Evolutionary conservation across 257 asterid species (phyloP).

Genomic region (Solanum lignicaule): DNA sequence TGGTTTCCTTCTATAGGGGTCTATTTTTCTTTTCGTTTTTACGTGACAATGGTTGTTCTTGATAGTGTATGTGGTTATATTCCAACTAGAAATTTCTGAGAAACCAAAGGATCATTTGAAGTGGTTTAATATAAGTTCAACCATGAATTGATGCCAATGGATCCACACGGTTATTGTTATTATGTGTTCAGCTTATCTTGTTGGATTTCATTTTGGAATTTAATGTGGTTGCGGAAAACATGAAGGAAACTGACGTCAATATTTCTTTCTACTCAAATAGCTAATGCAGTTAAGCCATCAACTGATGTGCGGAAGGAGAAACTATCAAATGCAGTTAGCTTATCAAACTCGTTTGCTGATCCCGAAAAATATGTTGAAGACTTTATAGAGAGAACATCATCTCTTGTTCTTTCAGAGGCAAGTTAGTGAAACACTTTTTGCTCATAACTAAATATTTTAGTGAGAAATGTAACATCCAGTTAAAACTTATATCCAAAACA

Average conservation of each 20-base stretch:
- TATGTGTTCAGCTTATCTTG: background rate
- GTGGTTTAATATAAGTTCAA: background rate
- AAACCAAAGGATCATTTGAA: background rate
- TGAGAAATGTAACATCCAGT: slow-evolving; percentile 2
- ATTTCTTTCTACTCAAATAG: background rate
- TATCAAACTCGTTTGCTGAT: slow-evolving; percentile 34
- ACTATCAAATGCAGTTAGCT: slow-evolving; percentile 13
- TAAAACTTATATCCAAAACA: background rate
- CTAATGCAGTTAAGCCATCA: slow-evolving; percentile 34
- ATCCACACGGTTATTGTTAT: background rate
- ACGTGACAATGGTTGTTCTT: background rate
- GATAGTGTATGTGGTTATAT: background rate
- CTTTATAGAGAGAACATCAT: slow-evolving; percentile 39
- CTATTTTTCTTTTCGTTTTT: background rate
- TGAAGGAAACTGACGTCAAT: background rate
- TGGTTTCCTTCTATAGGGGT: background rate
- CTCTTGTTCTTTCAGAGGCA: slow-evolving; percentile 46
- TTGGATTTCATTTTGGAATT: background rate
- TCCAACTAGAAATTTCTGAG: background rate
- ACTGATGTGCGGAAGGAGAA: slow-evolving; percentile 36
- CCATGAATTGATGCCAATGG: background rate
- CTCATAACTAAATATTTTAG: background rate
- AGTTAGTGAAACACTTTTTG: background rate
- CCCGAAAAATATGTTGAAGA: slow-evolving; percentile 56
- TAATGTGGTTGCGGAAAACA: background rate